Conservation (phyloP, 2,329 filamentous ascomycete genomes). For the Phoma herbarum region DNA sequence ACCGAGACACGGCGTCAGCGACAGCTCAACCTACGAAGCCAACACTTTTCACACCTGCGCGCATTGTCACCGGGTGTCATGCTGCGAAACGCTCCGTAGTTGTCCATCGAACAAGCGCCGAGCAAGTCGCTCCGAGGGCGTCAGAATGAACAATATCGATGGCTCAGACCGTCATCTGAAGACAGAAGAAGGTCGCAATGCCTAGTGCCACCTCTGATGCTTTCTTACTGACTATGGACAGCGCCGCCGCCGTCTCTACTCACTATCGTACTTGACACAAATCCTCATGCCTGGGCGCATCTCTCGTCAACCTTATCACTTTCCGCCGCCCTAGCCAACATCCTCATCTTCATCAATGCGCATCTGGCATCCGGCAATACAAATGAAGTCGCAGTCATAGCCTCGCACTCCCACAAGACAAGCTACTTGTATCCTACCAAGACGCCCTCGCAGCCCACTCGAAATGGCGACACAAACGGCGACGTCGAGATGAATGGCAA, state of each 20-base stretch:
- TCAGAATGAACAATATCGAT: slow-evolving; percentile 72
- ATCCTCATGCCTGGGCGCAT: slow-evolving; percentile 90
- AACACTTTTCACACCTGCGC: background rate
- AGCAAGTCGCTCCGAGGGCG: background rate
- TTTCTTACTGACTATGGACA: slow-evolving; percentile 36
- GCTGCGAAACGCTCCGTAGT: background rate
- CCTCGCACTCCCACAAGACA: slow-evolving; percentile 85
- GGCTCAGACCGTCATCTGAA: slow-evolving; percentile 59
- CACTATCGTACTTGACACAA: slow-evolving; percentile 92
- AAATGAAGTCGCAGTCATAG: slow-evolving; percentile 91
- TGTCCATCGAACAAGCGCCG: background rate
- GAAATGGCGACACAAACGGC: slow-evolving; percentile 35
- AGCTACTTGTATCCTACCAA: slow-evolving; percentile 85
- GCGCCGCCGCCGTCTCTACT: slow-evolving; percentile 79
- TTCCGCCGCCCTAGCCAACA: slow-evolving; percentile 82
- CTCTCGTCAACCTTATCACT: slow-evolving; percentile 79
- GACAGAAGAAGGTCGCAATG: slow-evolving; percentile 44
- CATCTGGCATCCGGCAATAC: slow-evolving; percentile 93
- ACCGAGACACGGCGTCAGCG: slow-evolving; percentile 8
- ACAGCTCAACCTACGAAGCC: background rate
- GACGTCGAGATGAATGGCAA: slow-evolving; percentile 42
- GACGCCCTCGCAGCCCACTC: slow-evolving; percentile 26
- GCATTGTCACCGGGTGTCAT: background rate
- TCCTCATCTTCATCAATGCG: slow-evolving; percentile 96
- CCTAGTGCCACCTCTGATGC: background rate